phyloP scores from a whole-genome alignment of 495 filamentous ascomycete species.

The Thermochaetoides thermophila region DNA sequence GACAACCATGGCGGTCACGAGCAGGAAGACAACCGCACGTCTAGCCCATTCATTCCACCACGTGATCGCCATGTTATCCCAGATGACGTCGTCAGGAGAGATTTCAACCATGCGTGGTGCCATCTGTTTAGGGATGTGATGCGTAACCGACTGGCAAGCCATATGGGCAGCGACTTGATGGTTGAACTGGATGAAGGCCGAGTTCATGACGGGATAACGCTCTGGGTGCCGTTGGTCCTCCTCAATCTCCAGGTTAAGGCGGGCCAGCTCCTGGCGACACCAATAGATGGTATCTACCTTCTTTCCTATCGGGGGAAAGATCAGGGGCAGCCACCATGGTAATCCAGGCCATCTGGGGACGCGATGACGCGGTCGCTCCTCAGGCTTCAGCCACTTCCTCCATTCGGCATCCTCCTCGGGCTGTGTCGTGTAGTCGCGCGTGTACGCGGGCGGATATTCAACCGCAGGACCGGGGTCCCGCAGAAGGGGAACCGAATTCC shows the following conservation, averaged over 20 bases:
- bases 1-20: slow-evolving; percentile 65
- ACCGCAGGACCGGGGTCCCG: slow-evolving; percentile 19
- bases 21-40: slow-evolving; percentile 44
- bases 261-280: slow-evolving; percentile 75
- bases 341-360: slow-evolving; percentile 62
- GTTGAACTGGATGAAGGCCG: slow-evolving; percentile 97
- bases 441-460: slow-evolving; percentile 59
- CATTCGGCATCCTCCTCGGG: slow-evolving; percentile 61
- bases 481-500: slow-evolving; percentile 25
- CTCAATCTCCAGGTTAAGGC: slow-evolving; percentile 86
- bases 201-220: slow-evolving; percentile 87
- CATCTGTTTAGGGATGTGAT: slow-evolving; percentile 91
- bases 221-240: slow-evolving; percentile 77
- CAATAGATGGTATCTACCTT: slow-evolving; percentile 94
- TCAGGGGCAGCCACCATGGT: slow-evolving; percentile 56
- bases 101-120: slow-evolving; percentile 85
- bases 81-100: slow-evolving; percentile 83
- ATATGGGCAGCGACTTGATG: slow-evolving; percentile 96
- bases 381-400: slow-evolving; percentile 65
- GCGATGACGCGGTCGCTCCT: slow-evolving; percentile 75
- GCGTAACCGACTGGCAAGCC: slow-evolving; percentile 85
- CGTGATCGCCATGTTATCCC: slow-evolving; percentile 94
- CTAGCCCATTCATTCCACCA: slow-evolving; percentile 89
- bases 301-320: slow-evolving; percentile 60
- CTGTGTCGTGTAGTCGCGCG: slow-evolving; percentile 46